Evolutionary conservation across 257 asterid genomes (phyloP).

Genomic region (Henckelia pumila): DNA sequence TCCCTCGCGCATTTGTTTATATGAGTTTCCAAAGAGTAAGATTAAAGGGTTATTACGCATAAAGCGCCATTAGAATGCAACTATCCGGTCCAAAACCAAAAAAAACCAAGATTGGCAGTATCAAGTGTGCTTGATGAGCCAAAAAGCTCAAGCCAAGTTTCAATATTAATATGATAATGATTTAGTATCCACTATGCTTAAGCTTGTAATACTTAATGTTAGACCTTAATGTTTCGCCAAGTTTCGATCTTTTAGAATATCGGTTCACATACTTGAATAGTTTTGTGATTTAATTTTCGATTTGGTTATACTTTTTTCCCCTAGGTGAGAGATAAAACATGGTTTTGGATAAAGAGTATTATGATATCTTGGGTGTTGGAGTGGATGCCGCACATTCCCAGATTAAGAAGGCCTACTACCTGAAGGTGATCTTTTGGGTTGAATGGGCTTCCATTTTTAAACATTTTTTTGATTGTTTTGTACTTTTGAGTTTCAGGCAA

Average conservation of each 20-base stretch:
- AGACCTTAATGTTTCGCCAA: neutral
- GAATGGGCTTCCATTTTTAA: neutral
- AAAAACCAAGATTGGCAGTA: neutral
- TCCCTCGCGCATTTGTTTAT: neutral
- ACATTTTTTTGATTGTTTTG: neutral
- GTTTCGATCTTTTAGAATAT: neutral
- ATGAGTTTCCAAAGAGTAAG: neutral
- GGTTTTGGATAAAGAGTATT: constrained; percentile 73
- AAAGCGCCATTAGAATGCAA: neutral
- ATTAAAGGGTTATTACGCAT: neutral
- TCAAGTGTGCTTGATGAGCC: neutral
- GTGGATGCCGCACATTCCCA: constrained; percentile 60
- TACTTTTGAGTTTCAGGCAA: constrained; percentile 51
- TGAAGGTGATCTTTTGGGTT: constrained; percentile 45
- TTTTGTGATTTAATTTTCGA: constrained; percentile 10
- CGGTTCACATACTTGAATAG: constrained; percentile 15
- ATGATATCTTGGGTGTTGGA: constrained; percentile 66
- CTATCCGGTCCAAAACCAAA: neutral
- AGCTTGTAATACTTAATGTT: neutral
- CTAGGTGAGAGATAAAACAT: constrained; percentile 34
- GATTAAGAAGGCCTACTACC: constrained; percentile 71
- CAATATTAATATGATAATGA: neutral
- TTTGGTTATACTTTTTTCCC: neutral
- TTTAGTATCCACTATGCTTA: neutral
- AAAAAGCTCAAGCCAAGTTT: neutral